A percentile compares a stretch with the other conserved stretches of the same genome.
Evolutionary conservation across 805 yeast species (phyloP).

Genomic region (Nematodospora valgi): DNA sequence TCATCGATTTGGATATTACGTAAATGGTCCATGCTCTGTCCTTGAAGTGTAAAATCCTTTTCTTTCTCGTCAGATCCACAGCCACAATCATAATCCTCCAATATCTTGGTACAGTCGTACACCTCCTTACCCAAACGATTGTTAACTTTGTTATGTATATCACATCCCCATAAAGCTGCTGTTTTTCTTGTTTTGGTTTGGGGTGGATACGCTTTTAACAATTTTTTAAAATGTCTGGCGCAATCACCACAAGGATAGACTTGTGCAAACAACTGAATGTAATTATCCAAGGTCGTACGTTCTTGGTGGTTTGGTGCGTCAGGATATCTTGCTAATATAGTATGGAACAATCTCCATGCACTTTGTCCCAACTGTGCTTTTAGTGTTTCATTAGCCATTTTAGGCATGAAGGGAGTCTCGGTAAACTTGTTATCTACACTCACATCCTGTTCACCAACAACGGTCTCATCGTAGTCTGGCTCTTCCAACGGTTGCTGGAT

Average conservation of each 20-base stretch:
- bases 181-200: constrained; percentile 70
- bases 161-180: constrained; percentile 97
- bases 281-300: constrained; percentile 57
- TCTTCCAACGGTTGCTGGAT: background rate
- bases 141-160: constrained; percentile 84
- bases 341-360: constrained; percentile 88
- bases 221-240: constrained; percentile 80
- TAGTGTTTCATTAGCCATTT: constrained; percentile 82
- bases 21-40: constrained; percentile 36
- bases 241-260: constrained; percentile 98
- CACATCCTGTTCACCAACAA: background rate
- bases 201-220: constrained; percentile 75
- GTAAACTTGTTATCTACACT: constrained; percentile 12
- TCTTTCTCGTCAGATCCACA: constrained; percentile 76
- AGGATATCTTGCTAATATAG: constrained; percentile 89
- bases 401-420: constrained; percentile 76
- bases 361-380: constrained; percentile 86
- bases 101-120: constrained; percentile 81
- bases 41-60: constrained; percentile 35
- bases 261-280: constrained; percentile 74
- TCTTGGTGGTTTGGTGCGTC: constrained; percentile 69
- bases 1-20: constrained; percentile 44
- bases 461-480: constrained; percentile 1
- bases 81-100: constrained; percentile 95
- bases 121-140: constrained; percentile 60